These are phyloP conservation scores for Isabelozyma pseudorhagii DNA, from an alignment of 805 yeast species.

Conservation along the genomic window DNA sequence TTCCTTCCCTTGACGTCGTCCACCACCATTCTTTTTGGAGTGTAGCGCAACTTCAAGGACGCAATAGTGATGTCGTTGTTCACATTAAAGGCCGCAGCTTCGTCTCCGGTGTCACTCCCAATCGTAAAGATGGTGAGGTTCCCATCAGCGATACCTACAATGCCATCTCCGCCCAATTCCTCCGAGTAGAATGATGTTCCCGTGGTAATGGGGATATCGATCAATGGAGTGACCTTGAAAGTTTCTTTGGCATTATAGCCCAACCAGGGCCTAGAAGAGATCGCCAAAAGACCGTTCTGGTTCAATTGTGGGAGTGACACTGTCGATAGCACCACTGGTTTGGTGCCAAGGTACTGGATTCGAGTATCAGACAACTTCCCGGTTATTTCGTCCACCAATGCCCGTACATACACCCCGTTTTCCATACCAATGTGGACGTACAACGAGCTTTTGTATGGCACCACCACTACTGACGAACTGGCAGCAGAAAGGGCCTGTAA, in stretches of 20 bases:
- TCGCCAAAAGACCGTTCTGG: constrained; percentile 41
- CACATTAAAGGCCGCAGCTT: constrained; percentile 22
- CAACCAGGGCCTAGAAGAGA: constrained; percentile 56
- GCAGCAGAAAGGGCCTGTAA: constrained; percentile 64
- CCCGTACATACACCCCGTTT: constrained; percentile 77
- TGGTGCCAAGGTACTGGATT: constrained; percentile 71
- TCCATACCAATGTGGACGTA: constrained; percentile 74
- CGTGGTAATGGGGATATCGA: constrained; percentile 37
- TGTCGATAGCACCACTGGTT: constrained; percentile 50
- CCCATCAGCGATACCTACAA: constrained; percentile 57
- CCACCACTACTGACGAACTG: constrained; percentile 23
- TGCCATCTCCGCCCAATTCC: constrained; percentile 57
- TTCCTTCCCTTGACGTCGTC: constrained; percentile 18
- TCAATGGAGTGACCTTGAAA: constrained; percentile 47
- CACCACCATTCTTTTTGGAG: constrained; percentile 45
- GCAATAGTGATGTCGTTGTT: constrained; percentile 23
- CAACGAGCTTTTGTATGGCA: constrained; percentile 12
- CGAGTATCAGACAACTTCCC: constrained; percentile 64
- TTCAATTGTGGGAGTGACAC: constrained; percentile 17
- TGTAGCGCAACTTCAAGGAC: constrained; percentile 43
- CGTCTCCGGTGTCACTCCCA: constrained; percentile 38
- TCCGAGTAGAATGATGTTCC: constrained; percentile 60
- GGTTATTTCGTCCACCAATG: constrained; percentile 51
- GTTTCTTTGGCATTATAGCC: constrained; percentile 37
- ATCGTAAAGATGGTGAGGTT: constrained; percentile 55